A percentile compares a stretch with the other conserved stretches of the same genome.
phyloP scores from a whole-genome alignment of 306 rosid genomes.

The Morella rubra region DNA sequence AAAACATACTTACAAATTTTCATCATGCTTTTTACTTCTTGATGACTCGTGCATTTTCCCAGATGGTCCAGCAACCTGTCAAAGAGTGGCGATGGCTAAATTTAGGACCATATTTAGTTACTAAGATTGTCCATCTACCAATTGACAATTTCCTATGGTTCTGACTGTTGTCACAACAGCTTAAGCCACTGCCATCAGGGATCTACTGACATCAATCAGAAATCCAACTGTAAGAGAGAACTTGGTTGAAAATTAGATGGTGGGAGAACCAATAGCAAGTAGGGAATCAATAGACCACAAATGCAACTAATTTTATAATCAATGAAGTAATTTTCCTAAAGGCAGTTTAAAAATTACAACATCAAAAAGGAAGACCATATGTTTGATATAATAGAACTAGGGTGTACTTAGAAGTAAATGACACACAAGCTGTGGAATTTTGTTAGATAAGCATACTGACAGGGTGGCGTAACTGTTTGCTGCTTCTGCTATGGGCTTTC shows the following conservation, averaged over 20 bases:
- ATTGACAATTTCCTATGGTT: not conserved
- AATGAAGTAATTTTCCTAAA: not conserved
- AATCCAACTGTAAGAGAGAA: not conserved
- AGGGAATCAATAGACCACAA: not conserved
- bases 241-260: not conserved
- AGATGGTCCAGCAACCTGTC: conserved; percentile 37
- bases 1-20: conserved; percentile 28
- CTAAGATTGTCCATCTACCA: not conserved
- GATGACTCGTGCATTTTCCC: conserved; percentile 24
- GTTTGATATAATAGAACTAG: not conserved
- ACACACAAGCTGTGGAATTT: not conserved
- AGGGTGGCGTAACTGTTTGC: conserved; percentile 21
- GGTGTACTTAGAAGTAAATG: not conserved
- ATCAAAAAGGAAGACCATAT: too few relatives aligned
- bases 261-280: not conserved
- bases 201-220: not conserved
- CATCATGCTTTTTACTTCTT: conserved; percentile 32
- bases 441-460: conserved; percentile 29
- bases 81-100: not conserved
- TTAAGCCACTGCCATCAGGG: too few relatives aligned
- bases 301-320: not conserved
- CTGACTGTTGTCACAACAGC: not conserved
- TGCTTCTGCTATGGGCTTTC: conserved; percentile 43
- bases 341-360: too few relatives aligned
- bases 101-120: not conserved